These are phyloP conservation scores for Tricholoma matsutake DNA, from an alignment of 768 basidiomycete species.

Conservation along the genomic window DNA sequence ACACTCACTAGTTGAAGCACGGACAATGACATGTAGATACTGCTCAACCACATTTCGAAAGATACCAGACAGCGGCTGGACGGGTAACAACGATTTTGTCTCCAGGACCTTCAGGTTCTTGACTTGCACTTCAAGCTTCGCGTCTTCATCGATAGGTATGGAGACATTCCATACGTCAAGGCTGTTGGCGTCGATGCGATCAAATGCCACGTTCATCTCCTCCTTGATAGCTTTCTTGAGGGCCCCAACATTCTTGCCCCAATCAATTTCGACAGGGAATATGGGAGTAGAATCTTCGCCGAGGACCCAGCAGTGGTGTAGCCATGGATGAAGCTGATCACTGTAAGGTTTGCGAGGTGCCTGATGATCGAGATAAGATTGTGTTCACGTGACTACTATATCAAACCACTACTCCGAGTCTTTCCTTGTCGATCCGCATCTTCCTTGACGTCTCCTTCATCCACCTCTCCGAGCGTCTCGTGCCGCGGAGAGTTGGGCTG, in stretches of 20 bases:
- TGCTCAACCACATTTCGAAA: not conserved
- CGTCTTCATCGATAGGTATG: not conserved
- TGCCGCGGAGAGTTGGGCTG: not conserved
- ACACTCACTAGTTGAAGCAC: not conserved
- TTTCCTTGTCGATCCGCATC: not conserved
- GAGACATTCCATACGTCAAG: not conserved
- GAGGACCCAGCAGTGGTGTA: constrained; percentile 1
- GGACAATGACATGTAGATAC: not conserved
- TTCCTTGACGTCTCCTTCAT: not conserved
- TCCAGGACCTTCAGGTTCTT: not conserved
- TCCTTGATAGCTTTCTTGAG: constrained; percentile 1
- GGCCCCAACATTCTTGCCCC: not conserved
- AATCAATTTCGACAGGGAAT: not conserved
- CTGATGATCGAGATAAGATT: not conserved
- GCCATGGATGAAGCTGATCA: not conserved
- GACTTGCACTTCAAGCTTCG: not conserved
- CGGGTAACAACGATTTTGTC: not conserved
- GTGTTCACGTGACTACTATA: not conserved
- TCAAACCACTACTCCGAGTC: not conserved
- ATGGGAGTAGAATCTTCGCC: not conserved
- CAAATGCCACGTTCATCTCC: not conserved
- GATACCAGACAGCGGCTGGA: not conserved
- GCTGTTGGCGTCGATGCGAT: not conserved
- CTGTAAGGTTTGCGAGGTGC: too few relatives aligned
- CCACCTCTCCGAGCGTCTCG: not conserved